Conservation (phyloP, 2,329 filamentous ascomycete genomes). For the Zalaria obscura region DNA sequence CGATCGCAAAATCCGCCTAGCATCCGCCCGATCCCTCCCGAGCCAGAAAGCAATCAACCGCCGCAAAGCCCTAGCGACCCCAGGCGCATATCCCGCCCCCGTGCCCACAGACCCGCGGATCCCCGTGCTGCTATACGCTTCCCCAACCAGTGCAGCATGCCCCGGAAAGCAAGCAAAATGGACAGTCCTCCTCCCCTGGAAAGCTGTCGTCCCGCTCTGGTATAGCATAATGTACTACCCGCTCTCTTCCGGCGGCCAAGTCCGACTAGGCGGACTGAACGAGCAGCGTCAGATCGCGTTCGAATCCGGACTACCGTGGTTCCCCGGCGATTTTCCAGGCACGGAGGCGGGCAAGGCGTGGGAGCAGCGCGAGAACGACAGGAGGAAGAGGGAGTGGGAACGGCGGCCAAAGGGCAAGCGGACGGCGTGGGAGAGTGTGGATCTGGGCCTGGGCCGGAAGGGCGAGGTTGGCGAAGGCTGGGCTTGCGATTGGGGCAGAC, state of each 20-base stretch:
- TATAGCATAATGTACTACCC: slow-evolving; percentile 72
- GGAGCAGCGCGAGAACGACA: slow-evolving; percentile 53
- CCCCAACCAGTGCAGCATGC: slow-evolving; percentile 1
- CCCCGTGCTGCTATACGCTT: slow-evolving; percentile 55
- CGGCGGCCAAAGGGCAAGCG: slow-evolving; percentile 71
- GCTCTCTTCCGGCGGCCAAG: slow-evolving; percentile 64
- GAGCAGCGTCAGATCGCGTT: slow-evolving; percentile 71
- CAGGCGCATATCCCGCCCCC: slow-evolving; percentile 48
- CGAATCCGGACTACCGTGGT: slow-evolving; percentile 66
- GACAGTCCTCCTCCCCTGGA: slow-evolving; percentile 82
- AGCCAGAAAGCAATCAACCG: slow-evolving; percentile 70
- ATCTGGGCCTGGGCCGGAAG: slow-evolving; percentile 57
- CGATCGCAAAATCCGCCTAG: slow-evolving; percentile 49
- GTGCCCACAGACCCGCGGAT: slow-evolving; percentile 56
- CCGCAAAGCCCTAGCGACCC: slow-evolving; percentile 48
- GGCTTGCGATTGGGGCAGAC: slow-evolving; percentile 60
- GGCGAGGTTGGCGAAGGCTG: slow-evolving; percentile 75
- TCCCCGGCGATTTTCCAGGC: slow-evolving; percentile 71
- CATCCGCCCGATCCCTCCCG: slow-evolving; percentile 51
- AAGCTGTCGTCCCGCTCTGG: slow-evolving; percentile 76
- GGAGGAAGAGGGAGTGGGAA: slow-evolving; percentile 53
- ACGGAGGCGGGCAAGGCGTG: slow-evolving; percentile 67
- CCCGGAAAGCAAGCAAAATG: slow-evolving; percentile 48
- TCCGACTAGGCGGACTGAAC: slow-evolving; percentile 67
- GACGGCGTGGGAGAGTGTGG: slow-evolving; percentile 57